Evolutionary conservation across 352 stramenopile species (phyloP).

Genomic region (Globisporangium alternatum): DNA sequence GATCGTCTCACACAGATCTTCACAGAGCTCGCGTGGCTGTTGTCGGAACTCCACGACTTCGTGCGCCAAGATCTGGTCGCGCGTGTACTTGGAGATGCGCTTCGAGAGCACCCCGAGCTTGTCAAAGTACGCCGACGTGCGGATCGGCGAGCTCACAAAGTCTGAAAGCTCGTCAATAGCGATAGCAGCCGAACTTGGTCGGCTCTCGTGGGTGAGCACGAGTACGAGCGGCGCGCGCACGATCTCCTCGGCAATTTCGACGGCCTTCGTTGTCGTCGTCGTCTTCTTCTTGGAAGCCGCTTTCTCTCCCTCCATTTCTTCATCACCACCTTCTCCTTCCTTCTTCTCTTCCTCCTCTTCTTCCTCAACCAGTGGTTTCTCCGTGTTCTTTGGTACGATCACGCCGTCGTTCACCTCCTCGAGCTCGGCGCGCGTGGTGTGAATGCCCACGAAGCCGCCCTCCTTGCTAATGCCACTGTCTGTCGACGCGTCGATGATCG

Average conservation of each 20-base stretch:
- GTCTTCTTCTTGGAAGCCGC: constrained; percentile 17
- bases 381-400: constrained; percentile 33
- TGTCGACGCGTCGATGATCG: constrained; percentile 86
- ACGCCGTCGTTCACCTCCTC: constrained; percentile 44
- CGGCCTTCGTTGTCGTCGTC: constrained; percentile 2
- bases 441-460: constrained; percentile 71
- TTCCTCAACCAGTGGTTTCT: constrained; percentile 7
- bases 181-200: not conserved
- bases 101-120: constrained; percentile 63
- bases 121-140: constrained; percentile 35
- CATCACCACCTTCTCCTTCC: constrained; percentile 12
- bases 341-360: constrained; percentile 23
- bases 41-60: constrained; percentile 64
- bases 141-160: constrained; percentile 9
- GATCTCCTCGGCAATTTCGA: constrained; percentile 7
- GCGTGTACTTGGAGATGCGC: constrained; percentile 74
- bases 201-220: constrained; percentile 11
- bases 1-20: constrained; percentile 91
- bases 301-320: constrained; percentile 3
- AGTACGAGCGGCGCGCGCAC: constrained; percentile 10
- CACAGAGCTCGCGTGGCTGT: constrained; percentile 68
- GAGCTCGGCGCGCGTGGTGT: constrained; percentile 66
- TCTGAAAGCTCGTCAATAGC: constrained; percentile 4
- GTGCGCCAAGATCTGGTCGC: constrained; percentile 60
- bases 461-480: constrained; percentile 83